Base-by-base conservation (phyloP, 148 eudicot species). In the Rhododendron griersonianum region DNA sequence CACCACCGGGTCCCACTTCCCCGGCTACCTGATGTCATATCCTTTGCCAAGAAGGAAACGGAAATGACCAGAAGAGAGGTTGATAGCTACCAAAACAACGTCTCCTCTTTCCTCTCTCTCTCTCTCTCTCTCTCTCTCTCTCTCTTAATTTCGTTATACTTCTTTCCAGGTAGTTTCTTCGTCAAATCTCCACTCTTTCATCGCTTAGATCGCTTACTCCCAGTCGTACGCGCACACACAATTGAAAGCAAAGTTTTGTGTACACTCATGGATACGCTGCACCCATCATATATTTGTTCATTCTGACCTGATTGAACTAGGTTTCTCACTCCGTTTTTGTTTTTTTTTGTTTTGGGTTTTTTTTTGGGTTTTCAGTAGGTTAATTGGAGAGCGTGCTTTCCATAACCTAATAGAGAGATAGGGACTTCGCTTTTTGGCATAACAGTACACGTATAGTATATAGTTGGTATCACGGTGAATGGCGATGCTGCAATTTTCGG, bases 401-500 rank as follows among this genome's bases (percentile, higher is more conserved):
- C 15, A 10, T 2, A 7, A 45, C 81, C 81, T 8, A 44, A 33
- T 44, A 23, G 30, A 48, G 61, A 47, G 81, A 47, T 25, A 78
- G n/a, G 25, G 57, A 25, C 73, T 65, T 50, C 15, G 5, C 45
- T 23, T 47, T 39, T 21, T 21, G 5, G 50, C 19, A 2, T 19
- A 77, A 21, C 44, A 35, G 50, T 35, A 35, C 35, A 35, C 78
- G 4, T 47, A 47, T 1, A 1, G 50, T 15, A 37, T n/a, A 45
- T 5, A 6, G 15, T 3, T 79, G 33, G 35, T 47, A 25, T n/a
- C 9, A 4, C 59, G 19, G 33, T 21, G 65, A 33, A 80, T 30
- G 53, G 63, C 57, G 83, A 57, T 81, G 83, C 83, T 81, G 83
- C 69, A 81, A 16, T 57, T 55, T 57, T 0, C 71, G 69, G 83